These are phyloP conservation scores for Puccinellia tenuiflora DNA, from an alignment of 176 grass and related monocot species.

Conservation along the genomic window DNA sequence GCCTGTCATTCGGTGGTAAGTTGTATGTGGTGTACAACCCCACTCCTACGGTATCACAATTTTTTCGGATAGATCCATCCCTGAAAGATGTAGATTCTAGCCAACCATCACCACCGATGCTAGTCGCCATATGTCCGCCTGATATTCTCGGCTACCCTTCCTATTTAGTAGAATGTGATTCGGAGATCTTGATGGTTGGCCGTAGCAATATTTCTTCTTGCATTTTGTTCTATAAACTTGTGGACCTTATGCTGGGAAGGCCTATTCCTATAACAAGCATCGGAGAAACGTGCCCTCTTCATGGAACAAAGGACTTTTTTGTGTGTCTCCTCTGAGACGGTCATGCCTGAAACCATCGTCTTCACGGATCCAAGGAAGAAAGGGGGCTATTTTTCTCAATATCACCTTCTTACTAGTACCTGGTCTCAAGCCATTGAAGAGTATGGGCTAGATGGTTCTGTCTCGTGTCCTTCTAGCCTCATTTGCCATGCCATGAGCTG, in stretches of 20 bases:
- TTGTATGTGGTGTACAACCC: background rate
- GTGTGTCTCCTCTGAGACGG: background rate
- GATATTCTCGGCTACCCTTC: background rate
- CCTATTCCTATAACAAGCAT: background rate
- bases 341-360: background rate
- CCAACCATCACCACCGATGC: background rate
- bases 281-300: background rate
- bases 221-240: background rate
- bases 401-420: background rate
- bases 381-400: background rate
- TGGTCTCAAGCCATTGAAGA: background rate
- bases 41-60: background rate
- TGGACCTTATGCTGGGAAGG: background rate
- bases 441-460: background rate
- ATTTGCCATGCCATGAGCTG: background rate
- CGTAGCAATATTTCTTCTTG: background rate
- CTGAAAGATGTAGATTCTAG: background rate
- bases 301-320: background rate
- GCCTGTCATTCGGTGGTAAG: background rate
- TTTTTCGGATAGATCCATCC: background rate
- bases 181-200: background rate
- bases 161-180: background rate
- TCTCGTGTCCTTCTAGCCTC: background rate
- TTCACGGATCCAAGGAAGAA: background rate
- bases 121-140: background rate